Evolutionary conservation across 2,329 filamentous ascomycete species (phyloP).

Genomic region (Trichoderma gracile): DNA sequence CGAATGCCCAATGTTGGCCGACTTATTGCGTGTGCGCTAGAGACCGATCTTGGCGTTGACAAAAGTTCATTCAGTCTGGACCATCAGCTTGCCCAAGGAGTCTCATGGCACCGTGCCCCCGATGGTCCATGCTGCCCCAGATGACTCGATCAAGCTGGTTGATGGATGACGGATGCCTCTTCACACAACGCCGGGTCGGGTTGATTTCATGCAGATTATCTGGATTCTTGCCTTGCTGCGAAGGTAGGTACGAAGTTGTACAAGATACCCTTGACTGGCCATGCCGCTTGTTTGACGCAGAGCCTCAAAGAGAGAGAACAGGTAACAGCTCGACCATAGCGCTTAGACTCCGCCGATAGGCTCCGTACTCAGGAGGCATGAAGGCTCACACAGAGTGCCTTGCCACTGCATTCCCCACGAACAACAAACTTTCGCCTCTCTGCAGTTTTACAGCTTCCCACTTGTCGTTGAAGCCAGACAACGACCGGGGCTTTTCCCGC

Average conservation of each 20-base stretch:
- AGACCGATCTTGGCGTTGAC: neutral
- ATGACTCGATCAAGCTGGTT: too few species aligned
- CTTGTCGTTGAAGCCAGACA: too few species aligned
- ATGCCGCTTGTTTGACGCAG: neutral
- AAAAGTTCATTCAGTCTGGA: slow-evolving; percentile 9
- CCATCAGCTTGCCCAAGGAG: neutral
- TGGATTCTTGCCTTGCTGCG: neutral
- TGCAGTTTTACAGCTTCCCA: too few species aligned
- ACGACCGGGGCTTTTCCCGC: neutral
- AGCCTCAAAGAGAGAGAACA: neutral
- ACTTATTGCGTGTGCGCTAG: neutral
- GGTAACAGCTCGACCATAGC: neutral
- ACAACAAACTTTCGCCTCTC: too few species aligned
- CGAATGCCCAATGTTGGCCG: neutral
- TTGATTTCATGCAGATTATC: rapidly evolving
- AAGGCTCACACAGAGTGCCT: too few species aligned
- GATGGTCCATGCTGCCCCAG: neutral
- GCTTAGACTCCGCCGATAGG: neutral
- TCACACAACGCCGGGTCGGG: neutral
- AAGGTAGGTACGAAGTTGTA: neutral
- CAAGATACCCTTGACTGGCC: neutral
- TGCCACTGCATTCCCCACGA: neutral
- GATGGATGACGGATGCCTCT: neutral
- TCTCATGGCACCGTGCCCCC: neutral
- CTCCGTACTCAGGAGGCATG: neutral